A percentile compares a stretch with the other conserved stretches of the same genome.
These are phyloP conservation scores for Ceriops zippeliana DNA, from an alignment of 345 rosid genomes.

Conservation along the genomic window DNA sequence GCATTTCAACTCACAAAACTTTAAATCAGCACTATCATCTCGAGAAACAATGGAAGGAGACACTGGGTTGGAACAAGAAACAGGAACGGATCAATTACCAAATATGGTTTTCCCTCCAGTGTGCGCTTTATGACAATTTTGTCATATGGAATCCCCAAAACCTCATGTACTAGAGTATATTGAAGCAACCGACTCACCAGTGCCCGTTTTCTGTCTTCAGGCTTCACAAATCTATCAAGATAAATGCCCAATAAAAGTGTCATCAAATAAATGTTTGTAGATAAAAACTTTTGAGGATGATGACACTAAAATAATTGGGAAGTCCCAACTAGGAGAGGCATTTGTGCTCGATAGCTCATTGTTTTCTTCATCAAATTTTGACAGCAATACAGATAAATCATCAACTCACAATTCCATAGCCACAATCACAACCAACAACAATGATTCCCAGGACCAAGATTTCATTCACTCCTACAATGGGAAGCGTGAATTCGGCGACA, in stretches of 20 bases:
- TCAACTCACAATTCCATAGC: neutral
- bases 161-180: slow-evolving; percentile 43
- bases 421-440: too few relatives aligned
- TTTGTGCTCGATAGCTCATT: too few relatives aligned
- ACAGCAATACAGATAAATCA: neutral
- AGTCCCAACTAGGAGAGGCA: too few relatives aligned
- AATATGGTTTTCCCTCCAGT: slow-evolving; percentile 59
- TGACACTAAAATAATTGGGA: too few relatives aligned
- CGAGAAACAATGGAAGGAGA: neutral
- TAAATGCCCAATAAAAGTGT: neutral
- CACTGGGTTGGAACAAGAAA: neutral
- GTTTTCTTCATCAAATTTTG: neutral
- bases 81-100: slow-evolving; percentile 28
- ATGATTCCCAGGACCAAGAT: too few relatives aligned
- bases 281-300: neutral
- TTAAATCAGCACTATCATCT: neutral
- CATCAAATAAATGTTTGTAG: neutral
- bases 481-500: too few relatives aligned
- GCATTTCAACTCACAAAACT: neutral
- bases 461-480: too few relatives aligned
- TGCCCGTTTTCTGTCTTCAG: slow-evolving; percentile 58
- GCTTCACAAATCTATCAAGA: slow-evolving; percentile 41
- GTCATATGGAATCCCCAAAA: slow-evolving; percentile 38
- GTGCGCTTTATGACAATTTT: slow-evolving; percentile 50
- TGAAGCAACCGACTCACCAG: slow-evolving; percentile 64